Evolutionary conservation across 1,284 basidiomycete genomes (phyloP), one percentile per base, ranked within the genome.

Genomic region (Tetrapyrgos nigripes): DNA sequence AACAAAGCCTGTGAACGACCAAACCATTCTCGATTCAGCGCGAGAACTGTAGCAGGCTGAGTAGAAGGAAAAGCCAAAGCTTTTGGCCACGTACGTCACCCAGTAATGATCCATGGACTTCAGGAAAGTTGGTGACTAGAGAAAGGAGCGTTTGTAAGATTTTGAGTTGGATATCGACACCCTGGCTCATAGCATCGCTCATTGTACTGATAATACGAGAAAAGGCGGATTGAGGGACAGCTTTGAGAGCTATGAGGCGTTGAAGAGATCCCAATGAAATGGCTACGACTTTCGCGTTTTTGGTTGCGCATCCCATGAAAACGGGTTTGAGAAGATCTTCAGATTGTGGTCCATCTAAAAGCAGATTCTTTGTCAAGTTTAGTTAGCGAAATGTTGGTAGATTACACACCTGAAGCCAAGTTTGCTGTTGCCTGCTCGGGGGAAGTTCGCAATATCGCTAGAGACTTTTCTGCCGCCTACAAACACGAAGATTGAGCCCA

Each of bases 111-210:
- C 90, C 94, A 67, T 96, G 92, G 10, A 97, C 85, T 31, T 86
- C 83, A 9, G 85, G 83, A 68, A 94, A 94, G 69, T 94, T 94
- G 0, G 94, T 96, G 58, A 97, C 86, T 23, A 97, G 85, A 0
- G 92, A 93, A 9, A 96, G 85, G 13, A 97, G 82, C 0, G 93
- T 96, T 74, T 98, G 96, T 0, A 97, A 79, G 40, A 97, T 92
- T 58, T 93, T 91, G 46, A 97, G 84, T 71, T 97, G 96, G 44
- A 97, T 97, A 70, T 98, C 96, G 33, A 97, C 94, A 3, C 94
- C 96, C 73, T 96, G 93, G 33, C 86, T 91, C 76, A 96, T 86
- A n/a, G 93, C 93, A 64, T 92, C 88, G 55, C 81, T 85, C 82
- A 97, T 89, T 0, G 91, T 96, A 44, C 76, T 84, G 61, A 97